Percentiles rank a stretch among this genome's conserved stretches.
These are phyloP conservation scores for Coriaria nepalensis DNA, from an alignment of 306 rosid genomes.

Conservation along the genomic window DNA sequence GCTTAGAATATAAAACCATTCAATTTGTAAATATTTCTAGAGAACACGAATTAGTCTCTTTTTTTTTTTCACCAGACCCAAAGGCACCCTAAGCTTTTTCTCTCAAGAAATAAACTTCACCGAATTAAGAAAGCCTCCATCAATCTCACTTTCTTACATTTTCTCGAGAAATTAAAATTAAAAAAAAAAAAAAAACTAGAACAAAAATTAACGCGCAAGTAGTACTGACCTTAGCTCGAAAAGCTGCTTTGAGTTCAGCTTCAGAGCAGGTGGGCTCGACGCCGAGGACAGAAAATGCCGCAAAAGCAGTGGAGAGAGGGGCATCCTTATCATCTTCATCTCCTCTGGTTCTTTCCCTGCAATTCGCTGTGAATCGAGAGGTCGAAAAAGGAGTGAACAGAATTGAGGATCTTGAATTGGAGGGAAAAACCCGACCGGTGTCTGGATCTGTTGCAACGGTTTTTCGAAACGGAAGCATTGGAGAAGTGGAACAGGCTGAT, in stretches of 20 bases:
- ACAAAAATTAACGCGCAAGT: neutral
- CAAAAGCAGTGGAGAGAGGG: conserved; percentile 29
- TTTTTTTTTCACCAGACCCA: no score
- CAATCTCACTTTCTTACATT: neutral
- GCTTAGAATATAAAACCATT: no score
- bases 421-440: conserved; percentile 8
- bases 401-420: conserved; percentile 9
- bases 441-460: conserved; percentile 7
- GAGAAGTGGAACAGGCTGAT: conserved; percentile 14
- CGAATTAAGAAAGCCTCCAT: neutral
- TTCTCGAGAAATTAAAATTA: neutral
- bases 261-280: conserved; percentile 47
- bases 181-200: neutral
- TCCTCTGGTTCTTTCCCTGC: conserved; percentile 18
- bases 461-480: conserved; percentile 24
- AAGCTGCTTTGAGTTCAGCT: conserved; percentile 64
- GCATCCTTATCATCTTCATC: conserved; percentile 28
- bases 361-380: conserved; percentile 16
- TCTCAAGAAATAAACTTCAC: no score
- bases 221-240: conserved; percentile 69
- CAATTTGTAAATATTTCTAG: no score
- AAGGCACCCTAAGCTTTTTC: no score
- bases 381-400: conserved; percentile 3
- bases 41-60: no score
- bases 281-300: conserved; percentile 59